Base-by-base conservation (phyloP, 371 early-diverging fungal genomes). In the Saksenaea oblongispora region DNA sequence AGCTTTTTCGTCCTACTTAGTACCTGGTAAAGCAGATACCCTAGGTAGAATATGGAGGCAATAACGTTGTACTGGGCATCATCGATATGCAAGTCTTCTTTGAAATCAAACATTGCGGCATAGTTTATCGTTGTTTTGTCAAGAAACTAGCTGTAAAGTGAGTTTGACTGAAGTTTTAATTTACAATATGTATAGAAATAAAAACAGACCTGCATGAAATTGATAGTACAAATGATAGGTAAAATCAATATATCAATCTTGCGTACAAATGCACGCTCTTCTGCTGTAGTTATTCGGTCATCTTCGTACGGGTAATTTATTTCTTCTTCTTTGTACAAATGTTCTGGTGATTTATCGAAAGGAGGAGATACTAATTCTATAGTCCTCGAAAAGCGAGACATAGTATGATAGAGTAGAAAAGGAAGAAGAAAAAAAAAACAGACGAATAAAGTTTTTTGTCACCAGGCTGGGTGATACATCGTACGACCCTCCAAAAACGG, bases 1-100 rank as follows among this genome's bases (percentile, higher is more conserved):
- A 8, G 10, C 31, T 31, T 31, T 31, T 31, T 31, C 4, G 31
- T 7, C 7, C 9, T n/a, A 8, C 2, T 22, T 47, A 22, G 54
- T 68, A 78, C 78, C 72, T 79, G 80, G 39, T 63, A 76, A 26
- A 62, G n/a, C 10, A 79, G 59, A 47, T 74, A 79, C 22, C 80
- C 80, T 18, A 41, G 14, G 42, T 17, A 14, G 14, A 14, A 2
- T 41, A 41, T 41, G 14, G 42, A 41, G 5, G 42, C 42, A 14
- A 41, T 41, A 17, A 17, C 18, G 18, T 17, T 41, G 42, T 41
- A 41, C 42, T 41, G 42, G n/a, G 8, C 5, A 14, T 17, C 42
- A 14, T 41, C 42, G 18, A 41, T 41, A 15, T 41, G 14, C 18
- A 41, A 41, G 14, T 41, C 42, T 14, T 14, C 14, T 17, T 41